phyloP scores from a whole-genome alignment of 306 rosid species.

The Malus sylvestris region DNA sequence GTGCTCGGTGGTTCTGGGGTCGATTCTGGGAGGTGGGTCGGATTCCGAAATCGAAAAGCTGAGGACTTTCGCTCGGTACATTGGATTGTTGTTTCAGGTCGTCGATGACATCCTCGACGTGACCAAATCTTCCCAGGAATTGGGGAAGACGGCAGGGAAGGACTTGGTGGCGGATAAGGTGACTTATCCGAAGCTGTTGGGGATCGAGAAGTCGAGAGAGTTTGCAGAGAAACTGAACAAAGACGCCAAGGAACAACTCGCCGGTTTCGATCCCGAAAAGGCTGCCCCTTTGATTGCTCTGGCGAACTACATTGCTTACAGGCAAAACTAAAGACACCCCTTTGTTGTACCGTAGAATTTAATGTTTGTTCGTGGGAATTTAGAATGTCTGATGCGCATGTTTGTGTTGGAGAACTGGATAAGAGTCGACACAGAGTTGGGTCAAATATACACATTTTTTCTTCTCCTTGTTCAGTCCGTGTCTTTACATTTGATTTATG shows the following conservation, averaged over 20 bases:
- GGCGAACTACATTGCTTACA: constrained; percentile 55
- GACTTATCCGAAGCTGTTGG: constrained; percentile 69
- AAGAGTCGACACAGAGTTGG: too few species aligned
- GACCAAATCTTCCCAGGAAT: constrained; percentile 57
- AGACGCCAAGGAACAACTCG: constrained; percentile 49
- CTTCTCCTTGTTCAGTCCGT: too few species aligned
- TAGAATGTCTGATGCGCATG: not conserved
- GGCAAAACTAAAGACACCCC: constrained; percentile 35
- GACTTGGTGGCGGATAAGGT: constrained; percentile 68
- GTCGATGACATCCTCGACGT: constrained; percentile 85
- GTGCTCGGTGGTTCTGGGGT: constrained; percentile 58
- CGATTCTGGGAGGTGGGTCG: constrained; percentile 56
- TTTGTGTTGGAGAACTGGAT: too few species aligned
- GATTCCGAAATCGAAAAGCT: constrained; percentile 44
- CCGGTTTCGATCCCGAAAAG: constrained; percentile 38
- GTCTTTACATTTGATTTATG: too few species aligned
- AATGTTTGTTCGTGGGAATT: not conserved
- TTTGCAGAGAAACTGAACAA: constrained; percentile 44
- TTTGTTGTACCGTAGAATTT: not conserved
- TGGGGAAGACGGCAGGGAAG: constrained; percentile 86
- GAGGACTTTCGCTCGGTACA: constrained; percentile 49
- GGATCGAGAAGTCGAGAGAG: constrained; percentile 53
- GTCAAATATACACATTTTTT: too few species aligned
- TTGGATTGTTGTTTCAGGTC: constrained; percentile 70
- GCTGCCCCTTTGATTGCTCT: constrained; percentile 62